Evolutionary conservation across 2,329 filamentous ascomycete genomes (phyloP).

Genomic region (Hypoxylon rubiginosum): DNA sequence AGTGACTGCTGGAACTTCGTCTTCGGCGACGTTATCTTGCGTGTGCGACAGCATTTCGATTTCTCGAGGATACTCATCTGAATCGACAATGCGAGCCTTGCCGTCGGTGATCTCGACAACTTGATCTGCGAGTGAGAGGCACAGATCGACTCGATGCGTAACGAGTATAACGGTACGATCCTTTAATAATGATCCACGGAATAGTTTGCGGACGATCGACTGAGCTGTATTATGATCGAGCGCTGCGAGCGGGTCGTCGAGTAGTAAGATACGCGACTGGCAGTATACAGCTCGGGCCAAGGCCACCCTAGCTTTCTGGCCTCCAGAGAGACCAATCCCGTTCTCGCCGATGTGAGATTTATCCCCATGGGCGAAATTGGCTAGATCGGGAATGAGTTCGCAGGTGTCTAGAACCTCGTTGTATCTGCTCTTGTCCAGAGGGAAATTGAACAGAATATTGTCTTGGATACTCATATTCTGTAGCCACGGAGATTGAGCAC

Average conservation of each 20-base stretch:
- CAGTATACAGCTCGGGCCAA: constrained; percentile 74
- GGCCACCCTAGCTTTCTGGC: constrained; percentile 73
- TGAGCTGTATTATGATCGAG: constrained; percentile 73
- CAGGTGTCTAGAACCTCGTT: constrained; percentile 72
- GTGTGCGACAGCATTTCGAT: constrained; percentile 52
- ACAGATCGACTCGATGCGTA: constrained; percentile 83
- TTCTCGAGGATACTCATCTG: constrained; percentile 59
- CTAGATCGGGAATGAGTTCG: constrained; percentile 68
- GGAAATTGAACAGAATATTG: constrained; percentile 73
- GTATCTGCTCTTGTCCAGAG: constrained; percentile 68
- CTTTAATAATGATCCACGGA: constrained; percentile 71
- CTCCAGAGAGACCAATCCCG: constrained; percentile 73
- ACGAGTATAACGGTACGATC: constrained; percentile 82
- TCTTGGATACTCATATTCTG: constrained; percentile 75
- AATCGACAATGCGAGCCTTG: constrained; percentile 63
- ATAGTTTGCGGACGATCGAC: constrained; percentile 71
- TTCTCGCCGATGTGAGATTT: constrained; percentile 72
- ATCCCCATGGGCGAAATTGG: constrained; percentile 69
- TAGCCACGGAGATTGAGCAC: constrained; percentile 73
- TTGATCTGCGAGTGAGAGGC: constrained; percentile 78
- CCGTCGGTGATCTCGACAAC: constrained; percentile 78
- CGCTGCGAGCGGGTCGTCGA: constrained; percentile 74
- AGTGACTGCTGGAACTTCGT: constrained; percentile 46
- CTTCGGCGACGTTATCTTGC: constrained; percentile 49
- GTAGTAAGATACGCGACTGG: constrained; percentile 66